A percentile compares a stretch with the other conserved stretches of the same genome.
Conservation (phyloP, 805 yeast genomes). For the Priceomyces medius region DNA sequence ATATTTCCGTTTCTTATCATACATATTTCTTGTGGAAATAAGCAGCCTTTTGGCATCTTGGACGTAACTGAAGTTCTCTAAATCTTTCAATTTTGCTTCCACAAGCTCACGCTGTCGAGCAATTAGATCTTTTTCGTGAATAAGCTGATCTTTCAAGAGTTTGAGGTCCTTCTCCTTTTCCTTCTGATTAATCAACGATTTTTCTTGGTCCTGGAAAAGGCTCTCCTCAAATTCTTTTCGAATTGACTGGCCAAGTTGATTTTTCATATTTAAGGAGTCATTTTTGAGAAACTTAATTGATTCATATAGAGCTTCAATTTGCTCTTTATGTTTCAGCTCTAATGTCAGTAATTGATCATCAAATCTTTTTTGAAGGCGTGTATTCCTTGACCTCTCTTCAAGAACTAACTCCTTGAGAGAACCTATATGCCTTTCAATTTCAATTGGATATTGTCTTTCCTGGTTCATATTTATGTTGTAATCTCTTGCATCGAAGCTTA, state of each 20-base stretch:
- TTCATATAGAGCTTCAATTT: constrained; percentile 5
- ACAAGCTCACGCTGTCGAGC: constrained; percentile 1
- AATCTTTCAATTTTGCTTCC: constrained; percentile 2
- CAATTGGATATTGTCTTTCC: constrained; percentile 1
- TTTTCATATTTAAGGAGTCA: not conserved
- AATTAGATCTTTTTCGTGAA: constrained; percentile 4
- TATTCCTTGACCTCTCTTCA: constrained; percentile 7
- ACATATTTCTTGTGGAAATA: not conserved
- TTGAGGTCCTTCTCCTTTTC: constrained; percentile 11
- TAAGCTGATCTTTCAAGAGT: constrained; percentile 1
- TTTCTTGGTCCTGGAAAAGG: constrained; percentile 6
- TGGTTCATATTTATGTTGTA: constrained; percentile 5
- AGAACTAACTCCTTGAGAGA: constrained; percentile 2
- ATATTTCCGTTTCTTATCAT: constrained; percentile 1
- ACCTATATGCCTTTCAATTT: not conserved
- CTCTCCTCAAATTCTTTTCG: constrained; percentile 8
- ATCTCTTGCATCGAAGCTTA: constrained; percentile 12
- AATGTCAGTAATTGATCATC: constrained; percentile 3
- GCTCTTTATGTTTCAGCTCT: constrained; percentile 2
- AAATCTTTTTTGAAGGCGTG: not conserved
- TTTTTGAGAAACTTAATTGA: constrained; percentile 2
- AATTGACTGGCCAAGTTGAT: constrained; percentile 7
- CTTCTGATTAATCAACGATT: constrained; percentile 6
- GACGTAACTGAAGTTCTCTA: not conserved
- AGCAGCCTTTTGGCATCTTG: constrained; percentile 3